Percentiles rank a stretch among this genome's conserved stretches.
Evolutionary conservation across 1,284 basidiomycete genomes (phyloP).

Genomic region (Moniliella sp.): DNA sequence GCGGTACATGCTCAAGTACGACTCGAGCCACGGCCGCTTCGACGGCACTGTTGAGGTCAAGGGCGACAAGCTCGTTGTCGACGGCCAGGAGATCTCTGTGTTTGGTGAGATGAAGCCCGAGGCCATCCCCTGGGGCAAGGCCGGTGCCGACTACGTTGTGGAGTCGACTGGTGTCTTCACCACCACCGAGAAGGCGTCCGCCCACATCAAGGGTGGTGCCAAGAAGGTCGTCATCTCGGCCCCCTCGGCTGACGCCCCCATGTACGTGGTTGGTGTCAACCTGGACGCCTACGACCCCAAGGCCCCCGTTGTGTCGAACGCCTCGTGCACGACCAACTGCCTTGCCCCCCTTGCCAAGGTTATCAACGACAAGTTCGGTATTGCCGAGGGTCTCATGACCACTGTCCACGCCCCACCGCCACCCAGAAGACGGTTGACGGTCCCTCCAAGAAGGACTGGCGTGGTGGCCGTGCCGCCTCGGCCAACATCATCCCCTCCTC

Average conservation of each 20-base stretch:
- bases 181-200: conserved; percentile 62
- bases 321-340: conserved; percentile 92
- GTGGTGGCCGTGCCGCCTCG: conserved; percentile 80
- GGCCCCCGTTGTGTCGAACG: conserved; percentile 81
- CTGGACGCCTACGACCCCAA: conserved; percentile 80
- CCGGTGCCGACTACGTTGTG: conserved; percentile 76
- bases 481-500: conserved; percentile 99
- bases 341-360: conserved; percentile 95
- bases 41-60: conserved; percentile 62
- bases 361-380: conserved; percentile 56
- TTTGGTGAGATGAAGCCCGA: conserved; percentile 65
- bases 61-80: conserved; percentile 71
- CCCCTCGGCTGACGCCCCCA: conserved; percentile 90
- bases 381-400: conserved; percentile 59
- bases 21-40: conserved; percentile 90
- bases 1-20: no score
- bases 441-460: conserved; percentile 44
- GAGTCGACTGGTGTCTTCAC: conserved; percentile 99
- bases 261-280: conserved; percentile 71
- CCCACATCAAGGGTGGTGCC: conserved; percentile 93
- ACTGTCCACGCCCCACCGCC: conserved; percentile 67
- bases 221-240: conserved; percentile 99
- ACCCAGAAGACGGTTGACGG: conserved; percentile 99
- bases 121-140: conserved; percentile 59
- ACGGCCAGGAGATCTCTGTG: conserved; percentile 58